phyloP scores from a whole-genome alignment of 2,329 filamentous ascomycete species.

The Paracorniculantispora psalliotae region DNA sequence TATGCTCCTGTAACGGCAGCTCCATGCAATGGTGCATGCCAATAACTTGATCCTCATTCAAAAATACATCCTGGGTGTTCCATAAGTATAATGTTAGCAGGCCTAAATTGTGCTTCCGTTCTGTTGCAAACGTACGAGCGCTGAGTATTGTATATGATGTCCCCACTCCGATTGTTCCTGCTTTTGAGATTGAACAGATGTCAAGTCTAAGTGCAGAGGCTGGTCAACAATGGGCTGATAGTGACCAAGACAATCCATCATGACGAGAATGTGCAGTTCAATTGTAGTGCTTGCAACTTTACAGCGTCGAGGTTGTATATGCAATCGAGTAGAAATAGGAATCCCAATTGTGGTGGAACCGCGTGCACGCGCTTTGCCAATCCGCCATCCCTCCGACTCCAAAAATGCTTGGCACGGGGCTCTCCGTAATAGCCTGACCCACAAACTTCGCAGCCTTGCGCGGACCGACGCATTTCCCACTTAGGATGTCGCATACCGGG shows the following conservation, averaged over 20 bases:
- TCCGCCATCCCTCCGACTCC: not conserved
- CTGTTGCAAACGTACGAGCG: not conserved
- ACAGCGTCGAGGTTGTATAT: not conserved
- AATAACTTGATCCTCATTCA: not conserved
- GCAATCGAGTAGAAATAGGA: not conserved
- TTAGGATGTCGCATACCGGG: not conserved
- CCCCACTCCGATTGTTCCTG: not conserved
- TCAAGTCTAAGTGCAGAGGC: not conserved
- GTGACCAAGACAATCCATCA: not conserved
- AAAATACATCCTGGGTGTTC: not conserved
- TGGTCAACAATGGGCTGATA: not conserved
- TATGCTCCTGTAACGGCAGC: not conserved
- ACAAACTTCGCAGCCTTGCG: not conserved
- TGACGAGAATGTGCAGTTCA: not conserved
- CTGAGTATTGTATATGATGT: not conserved
- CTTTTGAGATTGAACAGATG: not conserved
- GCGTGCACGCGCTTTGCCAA: not conserved
- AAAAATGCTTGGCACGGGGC: not conserved
- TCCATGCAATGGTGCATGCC: not conserved
- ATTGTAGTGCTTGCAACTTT: not conserved
- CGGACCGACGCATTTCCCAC: not conserved
- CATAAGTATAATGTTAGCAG: not conserved
- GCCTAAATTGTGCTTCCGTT: not conserved
- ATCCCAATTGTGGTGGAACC: not conserved
- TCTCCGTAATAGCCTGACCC: not conserved